phyloP scores from a whole-genome alignment of 2,329 filamentous ascomycete species.

The Penicillium capsulatum region DNA sequence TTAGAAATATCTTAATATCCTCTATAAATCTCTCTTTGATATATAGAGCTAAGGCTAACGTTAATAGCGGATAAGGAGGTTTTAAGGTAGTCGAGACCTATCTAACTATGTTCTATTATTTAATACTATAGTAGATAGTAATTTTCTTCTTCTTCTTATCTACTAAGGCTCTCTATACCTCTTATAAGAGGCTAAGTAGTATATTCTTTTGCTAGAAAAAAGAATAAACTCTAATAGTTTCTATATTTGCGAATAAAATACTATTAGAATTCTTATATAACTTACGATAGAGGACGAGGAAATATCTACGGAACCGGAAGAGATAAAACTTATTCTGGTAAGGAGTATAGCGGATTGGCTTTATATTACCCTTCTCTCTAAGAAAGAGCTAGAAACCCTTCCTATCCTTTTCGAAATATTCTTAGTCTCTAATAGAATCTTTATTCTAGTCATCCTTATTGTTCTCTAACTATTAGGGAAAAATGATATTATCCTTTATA shows the following conservation, averaged over 20 bases:
- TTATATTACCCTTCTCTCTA: neutral
- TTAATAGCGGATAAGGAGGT: slow-evolving; percentile 1
- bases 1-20: slow-evolving; percentile 1
- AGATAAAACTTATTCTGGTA: neutral
- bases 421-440: neutral
- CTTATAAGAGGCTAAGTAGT: neutral
- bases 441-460: neutral
- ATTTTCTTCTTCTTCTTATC: neutral
- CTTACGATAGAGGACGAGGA: neutral
- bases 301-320: neutral
- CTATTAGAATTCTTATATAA: neutral
- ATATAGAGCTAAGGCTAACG: neutral
- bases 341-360: neutral
- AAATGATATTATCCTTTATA: neutral
- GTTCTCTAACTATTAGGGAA: neutral
- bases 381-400: neutral
- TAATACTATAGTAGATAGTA: neutral
- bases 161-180: neutral
- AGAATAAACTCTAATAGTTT: neutral
- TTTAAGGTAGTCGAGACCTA: neutral
- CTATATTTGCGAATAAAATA: neutral
- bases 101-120: neutral
- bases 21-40: neutral
- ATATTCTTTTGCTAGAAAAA: neutral
- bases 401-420: neutral